Percentiles rank a stretch among this genome's conserved stretches.
Conservation (phyloP, 768 basidiomycete species). For the Glaciozyma martinii region DNA sequence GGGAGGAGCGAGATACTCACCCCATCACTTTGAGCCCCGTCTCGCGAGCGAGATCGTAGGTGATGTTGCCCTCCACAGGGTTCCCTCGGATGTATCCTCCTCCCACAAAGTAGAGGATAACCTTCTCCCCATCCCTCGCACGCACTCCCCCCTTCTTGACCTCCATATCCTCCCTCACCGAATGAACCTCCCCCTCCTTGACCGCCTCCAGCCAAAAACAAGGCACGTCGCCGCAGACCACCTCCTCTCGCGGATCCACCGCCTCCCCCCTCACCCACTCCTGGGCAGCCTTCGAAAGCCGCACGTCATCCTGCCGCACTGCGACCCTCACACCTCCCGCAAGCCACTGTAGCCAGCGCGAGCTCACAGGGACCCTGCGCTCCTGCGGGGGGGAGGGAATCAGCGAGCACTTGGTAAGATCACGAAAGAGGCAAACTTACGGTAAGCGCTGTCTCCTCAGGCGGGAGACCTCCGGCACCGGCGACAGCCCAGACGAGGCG, state of each 20-base stretch:
- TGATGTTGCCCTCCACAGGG: conserved; percentile 14
- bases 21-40: background rate
- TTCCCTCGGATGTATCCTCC: background rate
- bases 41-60: conserved; percentile 20
- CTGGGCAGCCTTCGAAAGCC: background rate
- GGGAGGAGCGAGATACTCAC: no score
- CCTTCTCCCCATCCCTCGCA: conserved; percentile 1
- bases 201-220: conserved; percentile 29
- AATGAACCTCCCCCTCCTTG: no score
- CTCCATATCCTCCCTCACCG: no score
- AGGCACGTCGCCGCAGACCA: conserved; percentile 10
- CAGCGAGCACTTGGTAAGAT: no score
- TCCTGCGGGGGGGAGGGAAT: no score
- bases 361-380: background rate
- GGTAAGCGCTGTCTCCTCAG: background rate
- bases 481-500: background rate
- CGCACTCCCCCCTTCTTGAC: background rate
- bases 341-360: background rate
- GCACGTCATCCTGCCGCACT: background rate
- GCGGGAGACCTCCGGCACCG: background rate
- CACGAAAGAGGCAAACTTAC: no score
- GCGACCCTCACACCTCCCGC: background rate
- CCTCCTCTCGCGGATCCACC: conserved; percentile 7
- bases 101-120: conserved; percentile 30
- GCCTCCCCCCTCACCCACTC: conserved; percentile 11